phyloP scores from a whole-genome alignment of 1,139 yeast genomes.

The Yamadazyma pseudoaaseri region DNA sequence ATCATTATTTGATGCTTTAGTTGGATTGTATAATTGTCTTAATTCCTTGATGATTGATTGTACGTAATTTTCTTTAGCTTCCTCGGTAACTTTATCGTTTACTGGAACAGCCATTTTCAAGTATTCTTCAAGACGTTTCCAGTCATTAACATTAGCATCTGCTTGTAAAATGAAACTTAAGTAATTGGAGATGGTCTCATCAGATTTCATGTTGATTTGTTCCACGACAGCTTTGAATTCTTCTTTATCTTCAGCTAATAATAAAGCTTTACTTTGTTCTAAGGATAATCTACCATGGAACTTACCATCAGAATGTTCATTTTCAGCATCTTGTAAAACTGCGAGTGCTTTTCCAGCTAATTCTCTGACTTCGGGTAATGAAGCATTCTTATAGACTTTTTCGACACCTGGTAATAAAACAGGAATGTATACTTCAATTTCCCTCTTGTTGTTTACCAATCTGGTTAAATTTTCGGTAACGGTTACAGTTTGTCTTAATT shows the following conservation, averaged over 20 bases:
- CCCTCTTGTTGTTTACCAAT: conserved; percentile 89
- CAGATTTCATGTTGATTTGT: conserved; percentile 21
- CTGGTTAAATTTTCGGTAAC: conserved; percentile 95
- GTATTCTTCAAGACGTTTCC: conserved; percentile 68
- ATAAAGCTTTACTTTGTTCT: conserved; percentile 52
- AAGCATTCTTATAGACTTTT: conserved; percentile 85
- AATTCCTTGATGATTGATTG: conserved; percentile 51
- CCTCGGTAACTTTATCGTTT: conserved; percentile 29
- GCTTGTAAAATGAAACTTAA: conserved; percentile 56
- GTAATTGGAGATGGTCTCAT: conserved; percentile 45
- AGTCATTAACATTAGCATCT: conserved; percentile 88
- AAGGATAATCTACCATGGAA: conserved; percentile 72
- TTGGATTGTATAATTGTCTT: conserved; percentile 66
- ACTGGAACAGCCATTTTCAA: conserved; percentile 43
- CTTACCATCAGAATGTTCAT: conserved; percentile 60
- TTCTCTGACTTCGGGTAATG: conserved; percentile 95
- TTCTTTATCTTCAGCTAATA: conserved; percentile 28
- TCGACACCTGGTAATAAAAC: conserved; percentile 84
- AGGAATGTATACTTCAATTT: conserved; percentile 86
- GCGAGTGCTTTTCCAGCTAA: conserved; percentile 81
- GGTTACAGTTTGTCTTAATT: conserved; percentile 92
- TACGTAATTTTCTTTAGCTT: conserved; percentile 41
- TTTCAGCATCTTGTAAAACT: conserved; percentile 81
- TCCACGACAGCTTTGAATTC: conserved; percentile 23
- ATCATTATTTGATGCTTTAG: conserved; percentile 48